Percentiles rank a stretch among this genome's conserved stretches.
Evolutionary conservation across 2,329 filamentous ascomycete genomes (phyloP).

Genomic region (Pseudogymnoascus sp.): DNA sequence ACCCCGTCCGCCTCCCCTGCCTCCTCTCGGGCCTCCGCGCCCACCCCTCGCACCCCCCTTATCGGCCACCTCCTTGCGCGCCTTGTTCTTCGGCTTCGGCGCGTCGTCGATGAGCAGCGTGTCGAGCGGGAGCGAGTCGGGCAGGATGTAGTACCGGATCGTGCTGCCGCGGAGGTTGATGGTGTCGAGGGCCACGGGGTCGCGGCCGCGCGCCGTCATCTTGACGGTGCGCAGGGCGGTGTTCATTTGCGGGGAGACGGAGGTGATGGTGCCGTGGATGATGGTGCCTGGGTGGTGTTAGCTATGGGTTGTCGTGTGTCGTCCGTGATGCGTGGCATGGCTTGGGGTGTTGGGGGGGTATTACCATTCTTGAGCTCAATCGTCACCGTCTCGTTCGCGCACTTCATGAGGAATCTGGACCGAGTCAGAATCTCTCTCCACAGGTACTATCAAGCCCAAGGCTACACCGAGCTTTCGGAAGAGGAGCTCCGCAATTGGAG

Average conservation of each 20-base stretch:
- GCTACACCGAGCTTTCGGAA: constrained; percentile 12
- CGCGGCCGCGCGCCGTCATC: constrained; percentile 85
- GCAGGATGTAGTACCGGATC: constrained; percentile 93
- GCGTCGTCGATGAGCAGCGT: constrained; percentile 93
- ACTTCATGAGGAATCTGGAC: constrained; percentile 95
- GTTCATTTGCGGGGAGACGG: constrained; percentile 98
- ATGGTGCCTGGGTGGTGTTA: constrained; percentile 64
- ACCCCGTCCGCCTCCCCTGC: constrained; percentile 34
- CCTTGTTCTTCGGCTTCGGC: constrained; percentile 99
- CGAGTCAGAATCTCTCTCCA: constrained; percentile 19
- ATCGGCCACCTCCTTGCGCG: constrained; percentile 73
- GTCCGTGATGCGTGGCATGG: constrained; percentile 8
- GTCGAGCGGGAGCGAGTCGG: constrained; percentile 89
- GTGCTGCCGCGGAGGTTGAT: constrained; percentile 96
- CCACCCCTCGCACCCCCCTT: constrained; percentile 45
- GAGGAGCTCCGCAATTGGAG: constrained; percentile 25
- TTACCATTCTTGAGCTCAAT: constrained; percentile 96
- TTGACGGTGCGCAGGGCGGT: constrained; percentile 91
- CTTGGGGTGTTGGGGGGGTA: not conserved
- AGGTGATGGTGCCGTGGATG: constrained; percentile 91
- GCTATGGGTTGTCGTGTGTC: not conserved
- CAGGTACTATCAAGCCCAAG: not conserved
- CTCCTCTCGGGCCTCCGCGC: constrained; percentile 36
- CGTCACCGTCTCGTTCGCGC: constrained; percentile 95
- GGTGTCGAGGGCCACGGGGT: constrained; percentile 79